phyloP scores from a whole-genome alignment of 352 stramenopile genomes.

The Globisporangium recalcitrans region DNA sequence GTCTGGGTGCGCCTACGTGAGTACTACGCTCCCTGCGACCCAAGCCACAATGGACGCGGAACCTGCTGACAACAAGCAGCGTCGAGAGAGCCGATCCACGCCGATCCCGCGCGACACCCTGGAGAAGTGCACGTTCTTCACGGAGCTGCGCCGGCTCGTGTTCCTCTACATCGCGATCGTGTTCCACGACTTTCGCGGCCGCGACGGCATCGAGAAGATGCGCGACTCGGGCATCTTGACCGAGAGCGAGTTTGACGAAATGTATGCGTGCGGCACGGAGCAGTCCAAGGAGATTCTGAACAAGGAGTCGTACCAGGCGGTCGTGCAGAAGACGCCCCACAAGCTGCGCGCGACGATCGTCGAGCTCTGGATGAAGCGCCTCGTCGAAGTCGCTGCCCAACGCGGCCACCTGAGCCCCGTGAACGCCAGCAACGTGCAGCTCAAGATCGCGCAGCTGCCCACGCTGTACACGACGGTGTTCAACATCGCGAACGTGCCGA shows the following conservation, averaged over 20 bases:
- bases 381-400: slow-evolving; percentile 61
- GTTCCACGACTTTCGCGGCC: slow-evolving; percentile 66
- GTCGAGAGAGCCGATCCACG: slow-evolving; percentile 14
- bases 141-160: slow-evolving; percentile 64
- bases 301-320: slow-evolving; percentile 50
- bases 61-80: background rate
- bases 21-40: slow-evolving; percentile 31
- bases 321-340: slow-evolving; percentile 57
- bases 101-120: slow-evolving; percentile 48
- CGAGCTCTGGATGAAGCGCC: slow-evolving; percentile 72
- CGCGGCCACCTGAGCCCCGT: slow-evolving; percentile 48
- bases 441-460: slow-evolving; percentile 62
- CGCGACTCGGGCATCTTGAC: slow-evolving; percentile 51
- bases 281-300: slow-evolving; percentile 34
- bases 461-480: slow-evolving; percentile 78
- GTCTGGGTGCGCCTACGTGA: slow-evolving; percentile 62
- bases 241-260: slow-evolving; percentile 62
- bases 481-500: slow-evolving; percentile 81
- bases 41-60: slow-evolving; percentile 9
- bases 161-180: slow-evolving; percentile 84
- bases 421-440: slow-evolving; percentile 56
- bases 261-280: slow-evolving; percentile 65
- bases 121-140: slow-evolving; percentile 78
- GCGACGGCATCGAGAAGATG: slow-evolving; percentile 66
- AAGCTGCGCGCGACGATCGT: slow-evolving; percentile 73